Conservation (phyloP, 495 filamentous ascomycete genomes). For the Aspergillus bertholletiae region DNA sequence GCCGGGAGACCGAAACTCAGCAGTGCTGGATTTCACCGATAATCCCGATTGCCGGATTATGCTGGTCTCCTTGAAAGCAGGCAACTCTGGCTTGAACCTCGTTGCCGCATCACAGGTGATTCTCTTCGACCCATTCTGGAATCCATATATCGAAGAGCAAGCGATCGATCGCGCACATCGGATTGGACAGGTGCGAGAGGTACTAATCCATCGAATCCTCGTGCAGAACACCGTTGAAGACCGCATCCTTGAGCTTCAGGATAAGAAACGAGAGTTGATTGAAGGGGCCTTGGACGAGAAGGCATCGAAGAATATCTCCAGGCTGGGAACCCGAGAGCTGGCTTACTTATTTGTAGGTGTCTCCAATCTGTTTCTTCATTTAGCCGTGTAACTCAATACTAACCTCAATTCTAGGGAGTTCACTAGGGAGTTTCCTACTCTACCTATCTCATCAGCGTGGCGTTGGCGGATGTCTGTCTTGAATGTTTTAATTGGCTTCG, state of each 20-base stretch:
- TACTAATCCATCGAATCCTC: constrained; percentile 78
- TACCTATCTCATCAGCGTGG: constrained; percentile 1
- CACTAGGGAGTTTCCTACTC: neutral
- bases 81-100: constrained; percentile 88
- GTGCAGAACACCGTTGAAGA: constrained; percentile 83
- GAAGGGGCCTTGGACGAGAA: constrained; percentile 80
- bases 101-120: constrained; percentile 84
- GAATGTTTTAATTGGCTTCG: neutral
- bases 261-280: constrained; percentile 76
- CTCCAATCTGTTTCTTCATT: neutral
- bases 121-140: constrained; percentile 95
- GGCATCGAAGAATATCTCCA: constrained; percentile 57
- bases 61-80: constrained; percentile 85
- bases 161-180: constrained; percentile 92
- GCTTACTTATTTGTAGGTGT: constrained; percentile 70
- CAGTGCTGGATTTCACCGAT: constrained; percentile 71
- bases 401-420: constrained; percentile 8
- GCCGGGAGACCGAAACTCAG: constrained; percentile 60
- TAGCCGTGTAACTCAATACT: neutral
- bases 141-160: constrained; percentile 92
- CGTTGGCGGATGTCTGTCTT: constrained; percentile 11
- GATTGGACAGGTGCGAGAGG: constrained; percentile 73
- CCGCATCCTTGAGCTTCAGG: constrained; percentile 80
- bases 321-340: constrained; percentile 62
- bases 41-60: constrained; percentile 66